Percentiles rank a stretch among this genome's conserved stretches.
Evolutionary conservation across 2,329 filamentous ascomycete species (phyloP).

Genomic region (Xylariaceae sp.): DNA sequence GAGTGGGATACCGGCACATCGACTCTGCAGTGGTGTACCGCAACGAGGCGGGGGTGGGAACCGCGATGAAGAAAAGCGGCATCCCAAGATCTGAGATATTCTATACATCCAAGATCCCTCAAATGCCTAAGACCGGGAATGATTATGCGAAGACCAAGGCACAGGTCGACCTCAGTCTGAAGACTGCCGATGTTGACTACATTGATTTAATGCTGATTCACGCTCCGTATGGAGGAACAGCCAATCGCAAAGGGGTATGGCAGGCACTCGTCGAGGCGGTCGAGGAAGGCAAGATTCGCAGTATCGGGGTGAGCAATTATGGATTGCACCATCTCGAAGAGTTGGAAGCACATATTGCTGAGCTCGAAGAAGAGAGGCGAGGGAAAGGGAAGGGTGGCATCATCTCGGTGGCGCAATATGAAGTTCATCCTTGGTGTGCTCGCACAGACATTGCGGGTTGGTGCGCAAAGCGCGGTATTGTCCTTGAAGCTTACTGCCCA

Average conservation of each 20-base stretch:
- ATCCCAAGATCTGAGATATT: slow-evolving; percentile 40
- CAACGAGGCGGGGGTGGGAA: slow-evolving; percentile 41
- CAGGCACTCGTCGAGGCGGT: slow-evolving; percentile 60
- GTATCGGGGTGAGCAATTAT: slow-evolving; percentile 63
- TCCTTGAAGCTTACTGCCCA: slow-evolving; percentile 61
- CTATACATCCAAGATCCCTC: not conserved
- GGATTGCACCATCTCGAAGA: slow-evolving; percentile 60
- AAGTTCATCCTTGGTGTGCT: slow-evolving; percentile 84
- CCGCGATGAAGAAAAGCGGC: slow-evolving; percentile 38
- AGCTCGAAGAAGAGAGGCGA: slow-evolving; percentile 58
- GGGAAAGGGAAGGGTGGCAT: slow-evolving; percentile 64
- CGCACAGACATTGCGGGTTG: slow-evolving; percentile 76
- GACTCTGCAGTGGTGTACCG: slow-evolving; percentile 47
- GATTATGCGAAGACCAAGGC: slow-evolving; percentile 61
- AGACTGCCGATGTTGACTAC: slow-evolving; percentile 60
- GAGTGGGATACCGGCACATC: slow-evolving; percentile 42
- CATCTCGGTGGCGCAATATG: slow-evolving; percentile 81
- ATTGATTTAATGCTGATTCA: slow-evolving; percentile 65
- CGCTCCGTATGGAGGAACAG: slow-evolving; percentile 55
- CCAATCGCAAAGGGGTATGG: slow-evolving; percentile 57
- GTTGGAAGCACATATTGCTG: slow-evolving; percentile 54
- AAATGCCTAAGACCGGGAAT: not conserved
- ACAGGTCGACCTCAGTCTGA: slow-evolving; percentile 60
- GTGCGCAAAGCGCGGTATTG: slow-evolving; percentile 61
- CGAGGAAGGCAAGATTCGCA: slow-evolving; percentile 57